These are phyloP conservation scores for Actinidia arguta DNA, from an alignment of 179 eudicot species.

Conservation along the genomic window DNA sequence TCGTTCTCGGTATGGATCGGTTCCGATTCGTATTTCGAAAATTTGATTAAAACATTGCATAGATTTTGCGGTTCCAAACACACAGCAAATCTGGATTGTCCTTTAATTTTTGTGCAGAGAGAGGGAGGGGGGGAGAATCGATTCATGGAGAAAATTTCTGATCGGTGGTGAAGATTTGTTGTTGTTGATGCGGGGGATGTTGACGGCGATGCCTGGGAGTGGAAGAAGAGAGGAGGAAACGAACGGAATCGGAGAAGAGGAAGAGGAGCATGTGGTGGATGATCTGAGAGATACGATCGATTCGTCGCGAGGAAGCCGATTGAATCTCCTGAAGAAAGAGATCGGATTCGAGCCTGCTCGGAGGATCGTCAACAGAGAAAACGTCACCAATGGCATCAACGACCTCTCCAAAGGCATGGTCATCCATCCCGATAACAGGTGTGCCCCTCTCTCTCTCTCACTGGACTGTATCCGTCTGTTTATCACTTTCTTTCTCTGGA, in stretches of 20 bases:
- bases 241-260: conserved; percentile 6
- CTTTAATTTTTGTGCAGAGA: background rate
- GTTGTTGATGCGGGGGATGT: background rate
- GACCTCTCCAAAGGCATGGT: conserved; percentile 47
- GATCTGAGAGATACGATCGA: conserved; percentile 44
- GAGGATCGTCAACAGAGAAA: conserved; percentile 41
- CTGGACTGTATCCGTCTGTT: too few relatives aligned
- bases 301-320: conserved; percentile 58
- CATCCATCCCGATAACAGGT: conserved; percentile 76
- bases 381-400: conserved; percentile 43
- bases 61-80: background rate
- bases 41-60: background rate
- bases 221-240: conserved; percentile 27
- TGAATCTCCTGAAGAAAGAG: conserved; percentile 45
- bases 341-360: conserved; percentile 32
- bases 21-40: background rate
- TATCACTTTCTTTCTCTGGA: too few relatives aligned
- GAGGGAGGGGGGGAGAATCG: background rate
- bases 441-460: background rate
- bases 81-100: background rate
- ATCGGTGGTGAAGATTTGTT: background rate
- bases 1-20: background rate
- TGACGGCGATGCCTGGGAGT: background rate
- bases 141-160: background rate
- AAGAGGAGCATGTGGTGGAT: conserved; percentile 38